Percentiles rank a stretch among this genome's conserved stretches.
Conservation (phyloP, 139 green algal genomes). For the Chlamydomonas urium region DNA sequence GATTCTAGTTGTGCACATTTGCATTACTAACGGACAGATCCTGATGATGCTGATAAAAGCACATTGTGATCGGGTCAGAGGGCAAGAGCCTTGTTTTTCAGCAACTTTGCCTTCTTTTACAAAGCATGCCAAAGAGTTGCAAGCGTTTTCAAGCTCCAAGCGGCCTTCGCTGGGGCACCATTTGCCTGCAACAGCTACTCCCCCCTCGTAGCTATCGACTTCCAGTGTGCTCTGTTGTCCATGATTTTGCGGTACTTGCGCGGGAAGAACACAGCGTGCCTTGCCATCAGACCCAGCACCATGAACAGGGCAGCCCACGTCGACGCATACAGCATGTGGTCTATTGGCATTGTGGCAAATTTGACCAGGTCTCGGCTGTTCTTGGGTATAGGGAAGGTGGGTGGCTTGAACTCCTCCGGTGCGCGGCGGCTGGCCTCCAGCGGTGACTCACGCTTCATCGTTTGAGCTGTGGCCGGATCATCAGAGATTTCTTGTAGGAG, state of each 20-base stretch:
- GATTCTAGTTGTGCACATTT: too few relatives aligned
- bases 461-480: neutral
- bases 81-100: too few relatives aligned
- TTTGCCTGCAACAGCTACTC: too few relatives aligned
- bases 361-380: neutral
- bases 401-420: neutral
- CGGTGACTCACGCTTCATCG: neutral
- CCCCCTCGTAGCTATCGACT: too few relatives aligned
- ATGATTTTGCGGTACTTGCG: constrained; percentile 6
- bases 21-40: too few relatives aligned
- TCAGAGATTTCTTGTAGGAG: constrained; percentile 22
- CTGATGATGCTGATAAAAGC: too few relatives aligned
- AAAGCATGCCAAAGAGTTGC: too few relatives aligned
- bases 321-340: constrained; percentile 34
- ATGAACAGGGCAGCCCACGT: constrained; percentile 33
- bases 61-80: too few relatives aligned
- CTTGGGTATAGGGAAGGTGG: constrained; percentile 22
- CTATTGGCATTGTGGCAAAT: constrained; percentile 23
- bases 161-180: too few relatives aligned
- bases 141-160: too few relatives aligned
- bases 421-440: constrained; percentile 1
- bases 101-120: too few relatives aligned
- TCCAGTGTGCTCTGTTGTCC: neutral
- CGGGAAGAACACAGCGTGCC: constrained; percentile 6
- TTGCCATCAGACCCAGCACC: constrained; percentile 23